phyloP scores from a whole-genome alignment of 495 filamentous ascomycete genomes.

The Penicillium angulare region DNA sequence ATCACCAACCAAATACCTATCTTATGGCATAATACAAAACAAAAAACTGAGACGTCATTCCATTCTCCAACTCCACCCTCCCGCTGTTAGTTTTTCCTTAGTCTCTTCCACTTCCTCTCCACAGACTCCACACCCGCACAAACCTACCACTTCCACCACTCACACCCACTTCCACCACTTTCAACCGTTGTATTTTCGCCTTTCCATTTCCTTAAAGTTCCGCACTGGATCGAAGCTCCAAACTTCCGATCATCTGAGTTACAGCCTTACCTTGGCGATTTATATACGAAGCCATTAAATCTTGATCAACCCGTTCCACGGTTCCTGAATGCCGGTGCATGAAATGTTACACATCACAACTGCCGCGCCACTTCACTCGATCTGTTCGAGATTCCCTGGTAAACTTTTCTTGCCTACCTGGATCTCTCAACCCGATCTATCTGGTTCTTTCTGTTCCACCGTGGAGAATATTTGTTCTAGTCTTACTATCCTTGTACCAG shows the following conservation, averaged over 20 bases:
- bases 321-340: slow-evolving; percentile 5
- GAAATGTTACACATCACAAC: slow-evolving; percentile 33
- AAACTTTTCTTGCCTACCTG: too few species aligned
- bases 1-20: slow-evolving; percentile 17
- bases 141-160: too few species aligned
- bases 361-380: slow-evolving; percentile 3
- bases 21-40: slow-evolving; percentile 23
- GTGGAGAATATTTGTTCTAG: slow-evolving; percentile 15
- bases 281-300: slow-evolving; percentile 6
- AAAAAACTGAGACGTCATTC: slow-evolving; percentile 7
- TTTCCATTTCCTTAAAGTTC: too few species aligned
- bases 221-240: too few species aligned
- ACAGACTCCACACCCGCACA: too few species aligned
- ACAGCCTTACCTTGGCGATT: not conserved
- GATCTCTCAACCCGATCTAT: slow-evolving; percentile 28
- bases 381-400: not conserved
- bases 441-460: not conserved
- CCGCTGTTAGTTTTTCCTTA: not conserved
- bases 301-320: slow-evolving; percentile 9
- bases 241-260: not conserved
- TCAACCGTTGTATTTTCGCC: too few species aligned
- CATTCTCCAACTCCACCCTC: not conserved
- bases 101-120: not conserved
- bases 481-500: not conserved
- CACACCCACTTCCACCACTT: not conserved